Evolutionary conservation across 1,284 basidiomycete genomes (phyloP), one percentile per base, ranked within the genome.

Genomic region (Irpex sp.): DNA sequence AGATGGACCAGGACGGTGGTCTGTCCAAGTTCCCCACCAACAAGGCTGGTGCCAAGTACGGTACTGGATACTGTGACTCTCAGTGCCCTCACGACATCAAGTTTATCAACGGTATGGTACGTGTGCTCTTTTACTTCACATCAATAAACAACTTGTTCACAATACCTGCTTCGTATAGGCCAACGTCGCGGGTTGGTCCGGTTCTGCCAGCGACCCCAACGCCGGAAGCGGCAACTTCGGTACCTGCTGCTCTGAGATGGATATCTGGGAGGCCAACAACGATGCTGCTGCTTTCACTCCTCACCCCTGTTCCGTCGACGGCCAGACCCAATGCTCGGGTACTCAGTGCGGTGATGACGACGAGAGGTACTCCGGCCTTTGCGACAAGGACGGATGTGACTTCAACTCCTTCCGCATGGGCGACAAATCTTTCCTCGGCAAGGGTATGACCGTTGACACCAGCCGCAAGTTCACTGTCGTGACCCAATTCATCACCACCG

Each of bases 331-430:
- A 57, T 80, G 78, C 74, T 65, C 66, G 38, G 78, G 73, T 63
- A 69, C 68, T 64, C 67, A 74, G 64, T 75, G 76, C 67, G 73
- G 72, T 62, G 72, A 70, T 60, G 68, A 66, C 58, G 66, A 66
- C 65, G 64, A 72, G 63, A 73, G 78, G 34, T 77, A 79, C 71
- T 71, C 72, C 63, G 74, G 77, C 55, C 66, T 80, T 61, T 83
- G 81, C 72, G 81, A 82, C 74, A 76, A 77, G 68, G 81, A 81
- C 66, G 82, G 82, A n/a, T 83, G 82, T 73, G 81, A 83, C 70
- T 84, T 82, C 79, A 83, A 85, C 78, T 81, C 82, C 62, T 83
- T 76, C 76, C 82, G 83, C 67, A 80, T 82, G 78, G 84, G 83
- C 58, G 71, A 80, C 74, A 74, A 70, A 40, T 69, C 71, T 61